Conservation (phyloP, 345 rosid genomes). For the Aethionema arabicum region DNA sequence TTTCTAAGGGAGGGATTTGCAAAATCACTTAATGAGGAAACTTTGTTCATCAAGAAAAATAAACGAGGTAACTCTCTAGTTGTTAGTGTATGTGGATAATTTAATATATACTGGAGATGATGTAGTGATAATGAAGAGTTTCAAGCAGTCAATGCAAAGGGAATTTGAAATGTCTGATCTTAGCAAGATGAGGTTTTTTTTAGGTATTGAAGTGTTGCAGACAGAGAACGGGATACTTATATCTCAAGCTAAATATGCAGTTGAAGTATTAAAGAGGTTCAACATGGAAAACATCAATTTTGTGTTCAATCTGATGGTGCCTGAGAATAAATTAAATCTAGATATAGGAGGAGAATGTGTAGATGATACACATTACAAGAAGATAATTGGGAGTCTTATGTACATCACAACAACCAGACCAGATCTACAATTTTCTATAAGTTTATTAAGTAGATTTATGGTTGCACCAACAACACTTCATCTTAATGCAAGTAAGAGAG, state of each 20-base stretch:
- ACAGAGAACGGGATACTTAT: not conserved
- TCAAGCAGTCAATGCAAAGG: too few relatives aligned
- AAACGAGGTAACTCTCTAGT: not conserved
- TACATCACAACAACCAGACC: not conserved
- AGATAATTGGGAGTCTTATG: not conserved
- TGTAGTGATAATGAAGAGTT: not conserved
- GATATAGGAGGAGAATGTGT: not conserved
- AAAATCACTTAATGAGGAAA: not conserved
- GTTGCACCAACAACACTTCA: not conserved
- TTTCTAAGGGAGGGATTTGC: not conserved
- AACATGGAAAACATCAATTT: not conserved
- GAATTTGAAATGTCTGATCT: too few relatives aligned
- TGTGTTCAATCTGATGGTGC: not conserved
- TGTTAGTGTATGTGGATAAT: not conserved
- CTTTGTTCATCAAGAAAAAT: not conserved
- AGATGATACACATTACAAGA: slow-evolving; percentile 1
- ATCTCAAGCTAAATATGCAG: not conserved
- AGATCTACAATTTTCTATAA: slow-evolving; percentile 1
- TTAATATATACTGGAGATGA: not conserved
- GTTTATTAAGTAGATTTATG: not conserved
- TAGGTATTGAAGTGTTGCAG: not conserved
- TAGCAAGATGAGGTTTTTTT: not conserved
- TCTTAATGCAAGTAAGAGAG: not conserved
- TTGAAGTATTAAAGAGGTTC: not conserved
- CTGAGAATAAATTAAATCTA: too few relatives aligned